Base-by-base conservation (phyloP, 371 early-diverging fungal species). In the Rhizopus stolonifer region DNA sequence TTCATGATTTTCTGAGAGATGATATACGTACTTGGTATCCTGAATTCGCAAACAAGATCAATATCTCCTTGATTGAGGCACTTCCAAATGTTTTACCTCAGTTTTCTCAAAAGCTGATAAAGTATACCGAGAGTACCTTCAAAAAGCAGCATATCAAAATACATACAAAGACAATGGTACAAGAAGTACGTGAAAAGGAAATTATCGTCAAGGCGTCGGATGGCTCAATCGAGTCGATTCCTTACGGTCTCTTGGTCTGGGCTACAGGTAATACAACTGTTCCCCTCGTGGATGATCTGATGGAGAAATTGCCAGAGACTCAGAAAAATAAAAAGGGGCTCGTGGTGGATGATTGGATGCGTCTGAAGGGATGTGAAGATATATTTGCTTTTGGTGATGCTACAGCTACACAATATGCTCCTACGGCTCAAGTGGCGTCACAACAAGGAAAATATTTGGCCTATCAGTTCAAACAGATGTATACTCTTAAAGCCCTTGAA, bases 221-320 rank as follows among this genome's bases (percentile, higher is more conserved):
- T 58, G 84, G 81, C 26, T 66, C 82, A 34, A 52, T 70, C 9
- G 82, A 82, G 21, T 74, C 65, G 6, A 88, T 93, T 33, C 93
- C 93, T 19, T 94, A 90, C 56, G 96, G 96, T 38, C 67, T 94
- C 48, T 72, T 94, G 26, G 94, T 94, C 8, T 96, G 96, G 95
- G 94, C 94, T 23, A 93, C 96, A 2, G 95, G 96, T 26, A 96
- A 94, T 67, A 91, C 92, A n/a, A 74, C 91, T 14, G 82, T 93
- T 32, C 89, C 93, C 4, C 69, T 93, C 25, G 79, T 91, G 46
- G 66, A 81, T 21, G 80, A 88, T 40, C 64, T 94, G 61, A 89
- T 91, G 76, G 72, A 79, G 54, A 79, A 84, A 60, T 65, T 90
- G 31, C 79, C 85, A 19, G 79, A 79, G 15, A 58, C 70, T 4